Base-by-base conservation (phyloP, 2,329 filamentous ascomycete genomes). In the Thermothelomyces thermophilus region DNA sequence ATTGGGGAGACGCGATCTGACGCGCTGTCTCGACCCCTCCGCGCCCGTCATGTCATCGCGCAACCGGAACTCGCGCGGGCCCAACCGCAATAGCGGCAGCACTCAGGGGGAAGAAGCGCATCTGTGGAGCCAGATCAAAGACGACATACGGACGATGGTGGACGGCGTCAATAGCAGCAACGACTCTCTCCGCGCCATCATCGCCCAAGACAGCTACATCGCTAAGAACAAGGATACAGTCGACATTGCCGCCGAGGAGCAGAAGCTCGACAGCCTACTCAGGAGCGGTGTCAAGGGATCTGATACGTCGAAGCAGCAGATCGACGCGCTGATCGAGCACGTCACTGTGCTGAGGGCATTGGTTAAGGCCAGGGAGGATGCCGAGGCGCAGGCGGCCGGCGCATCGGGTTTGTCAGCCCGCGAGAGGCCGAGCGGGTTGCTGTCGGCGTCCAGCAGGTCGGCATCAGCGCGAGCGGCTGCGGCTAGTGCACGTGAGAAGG, bases 51-150 rank as follows among this genome's bases (percentile, higher is more conserved):
- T 63, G 60, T 60, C 59, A 2, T 56, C 58, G 3, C 57, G 65
- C 19, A 65, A 61, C 39, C 60, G 64, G 26, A 62, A 61, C 28
- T 41, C 60, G 10, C 62, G 64, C 10, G 63, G 63, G 9, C 64
- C 64, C 16, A 63, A 60, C 47, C 66, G 70, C 41, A 71, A 70
- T 44, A 70, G 64, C 46, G 67, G 65, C 34, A 64, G 64, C 51
- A 60, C 57, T 1, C 68, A 70, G 51, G 70, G 70, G 34, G 71
- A 73, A 51, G 71, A 73, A 50, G 60, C 70, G 7, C 59, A 62
- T 36, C 57, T 71, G 10, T 73, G 71, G 71, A 64, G 68, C 44
- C 64, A 63, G 26, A 58, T 67, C 54, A 68, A 70, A 53, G 67
- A 68, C 4, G 66, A 70, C 45, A 51, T 72, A 14, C 62, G 62